Evolutionary conservation across 345 rosid genomes (phyloP).

Genomic region (Abelmoschus esculentus): DNA sequence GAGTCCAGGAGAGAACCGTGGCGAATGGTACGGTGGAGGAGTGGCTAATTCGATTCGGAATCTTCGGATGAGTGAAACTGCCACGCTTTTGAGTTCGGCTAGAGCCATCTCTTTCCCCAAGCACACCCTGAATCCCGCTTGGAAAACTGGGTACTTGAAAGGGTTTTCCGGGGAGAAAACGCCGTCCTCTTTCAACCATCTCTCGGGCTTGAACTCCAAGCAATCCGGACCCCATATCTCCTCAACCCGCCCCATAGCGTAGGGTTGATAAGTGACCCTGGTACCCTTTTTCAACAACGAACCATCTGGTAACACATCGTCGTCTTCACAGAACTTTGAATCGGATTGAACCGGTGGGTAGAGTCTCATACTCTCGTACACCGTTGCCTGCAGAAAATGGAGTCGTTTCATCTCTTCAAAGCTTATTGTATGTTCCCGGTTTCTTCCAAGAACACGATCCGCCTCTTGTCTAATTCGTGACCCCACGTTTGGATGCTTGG

Average conservation of each 20-base stretch:
- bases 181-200: slow-evolving; percentile 50
- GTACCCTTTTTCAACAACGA: slow-evolving; percentile 50
- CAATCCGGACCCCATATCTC: slow-evolving; percentile 66
- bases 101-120: slow-evolving; percentile 79
- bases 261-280: slow-evolving; percentile 68
- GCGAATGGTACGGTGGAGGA: neutral
- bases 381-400: slow-evolving; percentile 38
- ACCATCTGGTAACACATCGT: slow-evolving; percentile 46
- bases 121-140: slow-evolving; percentile 64
- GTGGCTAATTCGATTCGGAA: slow-evolving; percentile 27
- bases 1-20: slow-evolving; percentile 43
- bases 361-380: slow-evolving; percentile 44
- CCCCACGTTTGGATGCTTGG: slow-evolving; percentile 29
- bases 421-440: slow-evolving; percentile 19
- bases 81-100: slow-evolving; percentile 52
- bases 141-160: slow-evolving; percentile 63
- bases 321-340: slow-evolving; percentile 37
- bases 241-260: slow-evolving; percentile 69
- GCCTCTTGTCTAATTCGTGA: slow-evolving; percentile 30
- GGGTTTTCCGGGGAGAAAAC: slow-evolving; percentile 41
- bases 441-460: slow-evolving; percentile 23
- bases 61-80: slow-evolving; percentile 35
- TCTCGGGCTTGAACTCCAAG: slow-evolving; percentile 60
- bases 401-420: slow-evolving; percentile 30
- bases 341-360: slow-evolving; percentile 58